These are phyloP conservation scores for Sphagnum contortum DNA, from an alignment of 225 moss, liverwort and hornwort species.

Conservation along the genomic window DNA sequence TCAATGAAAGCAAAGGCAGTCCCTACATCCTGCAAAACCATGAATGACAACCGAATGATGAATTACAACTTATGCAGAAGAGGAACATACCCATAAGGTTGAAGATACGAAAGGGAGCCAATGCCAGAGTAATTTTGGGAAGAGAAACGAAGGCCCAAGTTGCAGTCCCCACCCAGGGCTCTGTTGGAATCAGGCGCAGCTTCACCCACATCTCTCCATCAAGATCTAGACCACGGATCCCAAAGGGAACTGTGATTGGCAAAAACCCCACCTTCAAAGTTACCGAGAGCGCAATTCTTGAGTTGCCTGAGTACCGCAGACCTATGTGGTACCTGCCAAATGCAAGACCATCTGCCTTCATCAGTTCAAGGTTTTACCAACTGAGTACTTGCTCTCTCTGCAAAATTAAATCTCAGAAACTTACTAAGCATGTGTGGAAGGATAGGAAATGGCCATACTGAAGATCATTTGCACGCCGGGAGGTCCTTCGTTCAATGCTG, in stretches of 20 bases:
- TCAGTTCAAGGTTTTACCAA: no score
- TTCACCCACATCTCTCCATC: conserved; percentile 99
- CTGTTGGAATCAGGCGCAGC: conserved; percentile 76
- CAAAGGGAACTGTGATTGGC: conserved; percentile 64
- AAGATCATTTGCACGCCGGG: conserved; percentile 91
- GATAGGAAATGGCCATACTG: conserved; percentile 32
- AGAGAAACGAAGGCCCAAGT: conserved; percentile 95
- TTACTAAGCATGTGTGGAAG: no score
- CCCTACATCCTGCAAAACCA: no score
- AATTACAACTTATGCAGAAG: no score
- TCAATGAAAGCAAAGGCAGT: no score
- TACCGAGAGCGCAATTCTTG: conserved; percentile 70
- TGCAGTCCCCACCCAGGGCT: conserved; percentile 92
- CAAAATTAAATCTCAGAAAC: no score
- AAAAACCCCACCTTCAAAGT: conserved; percentile 61
- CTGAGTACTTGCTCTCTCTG: no score
- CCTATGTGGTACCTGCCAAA: conserved; percentile 72
- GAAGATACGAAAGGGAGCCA: conserved; percentile 80
- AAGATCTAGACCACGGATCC: conserved; percentile 83
- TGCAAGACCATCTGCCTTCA: no score
- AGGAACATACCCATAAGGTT: conserved; percentile 74
- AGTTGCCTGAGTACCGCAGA: conserved; percentile 88
- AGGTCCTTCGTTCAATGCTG: conserved; percentile 88
- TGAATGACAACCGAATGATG: no score
- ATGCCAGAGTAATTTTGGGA: conserved; percentile 82